Base-by-base conservation (phyloP, 768 basidiomycete species). In the Vararia minispora region DNA sequence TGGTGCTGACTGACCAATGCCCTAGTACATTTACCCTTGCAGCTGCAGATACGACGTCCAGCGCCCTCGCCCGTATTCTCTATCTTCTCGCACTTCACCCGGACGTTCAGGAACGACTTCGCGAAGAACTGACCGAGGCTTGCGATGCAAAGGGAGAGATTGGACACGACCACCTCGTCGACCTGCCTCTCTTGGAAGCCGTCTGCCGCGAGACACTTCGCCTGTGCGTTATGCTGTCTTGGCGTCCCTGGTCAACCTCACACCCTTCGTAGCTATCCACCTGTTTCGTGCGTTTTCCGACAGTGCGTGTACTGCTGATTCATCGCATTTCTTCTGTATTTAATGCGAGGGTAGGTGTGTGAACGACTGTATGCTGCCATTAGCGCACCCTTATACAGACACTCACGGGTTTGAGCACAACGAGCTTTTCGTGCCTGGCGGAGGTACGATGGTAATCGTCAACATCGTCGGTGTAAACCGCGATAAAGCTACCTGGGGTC, bases 31-130 rank as follows among this genome's bases (percentile, higher is more conserved):
- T 48, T 12, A n/a, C 40, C 8, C 18, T 46, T 13, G 47, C 46
- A 4, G 47, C 31, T 12, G 31, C 48, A n/a, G 43, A 46, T 21
- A 43, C 45, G 5, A 46, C 45, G 1, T 37, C 45, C 12, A 28
- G 21, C 8, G 30, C 45, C 3, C 26, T 41, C 22, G 23, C 31
- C n/a, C 31, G 40, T 1, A 41, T 41, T 18, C 25, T 41, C 10
- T 20, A 34, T 27, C 18, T 25, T 22, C 33, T 41, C 25, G 33
- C 59, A 51, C 5, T 50, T 52, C 8, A 48, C 54, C 52, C 47
- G 12, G 51, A 60, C 11, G 52, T 55, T n/a, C 62, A 63, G 28
- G 50, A 55, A 4, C 53, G 57, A 30, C 53, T 39, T 47, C 56
- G 24, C 28, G 47, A 34, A 21, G 48, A 35, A 16, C 22, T 35